Percentiles rank a stretch among this genome's conserved stretches.
Conservation (phyloP, 768 basidiomycete species). For the Podaxis sp. region DNA sequence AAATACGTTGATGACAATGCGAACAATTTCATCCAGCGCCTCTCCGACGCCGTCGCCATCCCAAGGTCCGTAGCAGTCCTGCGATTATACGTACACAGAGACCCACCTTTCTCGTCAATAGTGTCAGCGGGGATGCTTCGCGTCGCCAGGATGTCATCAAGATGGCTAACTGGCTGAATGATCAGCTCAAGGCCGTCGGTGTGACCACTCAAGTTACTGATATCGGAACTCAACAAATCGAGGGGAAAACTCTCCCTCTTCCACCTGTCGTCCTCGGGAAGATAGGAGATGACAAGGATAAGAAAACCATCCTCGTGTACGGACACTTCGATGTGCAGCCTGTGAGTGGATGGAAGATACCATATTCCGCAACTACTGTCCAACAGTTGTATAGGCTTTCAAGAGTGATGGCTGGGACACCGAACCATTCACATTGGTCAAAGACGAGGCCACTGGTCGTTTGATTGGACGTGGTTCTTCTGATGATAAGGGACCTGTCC, state of each 20-base stretch:
- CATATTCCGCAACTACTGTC: background rate
- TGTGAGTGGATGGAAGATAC: slow-evolving; percentile 32
- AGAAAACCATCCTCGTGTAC: slow-evolving; percentile 92
- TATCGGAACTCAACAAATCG: slow-evolving; percentile 68
- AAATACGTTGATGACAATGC: slow-evolving; percentile 64
- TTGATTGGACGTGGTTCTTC: slow-evolving; percentile 84
- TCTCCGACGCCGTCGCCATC: slow-evolving; percentile 79
- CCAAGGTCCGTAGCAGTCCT: slow-evolving; percentile 48
- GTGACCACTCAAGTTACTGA: slow-evolving; percentile 71
- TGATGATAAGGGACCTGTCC: slow-evolving; percentile 88
- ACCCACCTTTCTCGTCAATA: slow-evolving; percentile 20
- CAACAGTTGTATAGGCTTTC: slow-evolving; percentile 26
- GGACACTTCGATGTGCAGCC: slow-evolving; percentile 97
- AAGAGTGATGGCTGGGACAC: slow-evolving; percentile 82
- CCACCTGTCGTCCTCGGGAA: slow-evolving; percentile 83
- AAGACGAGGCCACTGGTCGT: slow-evolving; percentile 40
- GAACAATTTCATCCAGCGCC: slow-evolving; percentile 69
- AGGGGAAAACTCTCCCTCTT: slow-evolving; percentile 65
- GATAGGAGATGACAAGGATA: slow-evolving; percentile 78
- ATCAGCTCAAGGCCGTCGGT: slow-evolving; percentile 70
- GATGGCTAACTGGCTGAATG: slow-evolving; percentile 84
- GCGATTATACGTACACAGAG: background rate
- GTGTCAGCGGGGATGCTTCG: slow-evolving; percentile 66
- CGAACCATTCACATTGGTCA: slow-evolving; percentile 74
- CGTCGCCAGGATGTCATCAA: slow-evolving; percentile 72